Evolutionary conservation across 1,139 yeast genomes (phyloP).

Genomic region (Yueomyces sp.): DNA sequence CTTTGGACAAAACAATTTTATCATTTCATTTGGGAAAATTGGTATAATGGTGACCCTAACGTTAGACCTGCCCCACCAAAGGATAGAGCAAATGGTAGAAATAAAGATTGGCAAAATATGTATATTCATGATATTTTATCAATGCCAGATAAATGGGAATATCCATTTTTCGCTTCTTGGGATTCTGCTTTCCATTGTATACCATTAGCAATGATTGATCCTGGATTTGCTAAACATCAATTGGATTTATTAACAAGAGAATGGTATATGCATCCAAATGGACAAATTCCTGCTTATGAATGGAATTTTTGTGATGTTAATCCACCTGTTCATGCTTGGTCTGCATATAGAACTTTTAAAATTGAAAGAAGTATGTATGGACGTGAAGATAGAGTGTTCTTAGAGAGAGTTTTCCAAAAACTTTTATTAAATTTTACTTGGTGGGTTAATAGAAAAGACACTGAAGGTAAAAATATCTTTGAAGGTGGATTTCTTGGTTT

Average conservation of each 20-base stretch:
- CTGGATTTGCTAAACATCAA: constrained; percentile 85
- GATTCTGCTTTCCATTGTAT: constrained; percentile 94
- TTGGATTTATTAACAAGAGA: constrained; percentile 80
- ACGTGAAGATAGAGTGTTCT: constrained; percentile 66
- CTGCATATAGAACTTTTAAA: constrained; percentile 81
- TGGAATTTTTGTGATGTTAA: constrained; percentile 95
- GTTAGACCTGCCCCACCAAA: constrained; percentile 63
- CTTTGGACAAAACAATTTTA: constrained; percentile 93
- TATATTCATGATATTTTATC: constrained; percentile 83
- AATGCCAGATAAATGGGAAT: constrained; percentile 94
- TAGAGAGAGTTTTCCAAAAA: constrained; percentile 88
- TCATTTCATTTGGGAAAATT: constrained; percentile 73
- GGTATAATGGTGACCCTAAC: constrained; percentile 83
- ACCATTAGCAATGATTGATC: constrained; percentile 91
- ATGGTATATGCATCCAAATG: constrained; percentile 98
- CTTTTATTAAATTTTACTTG: constrained; percentile 83
- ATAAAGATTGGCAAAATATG: constrained; percentile 80
- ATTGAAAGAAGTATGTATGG: constrained; percentile 84
- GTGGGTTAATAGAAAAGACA: constrained; percentile 96
- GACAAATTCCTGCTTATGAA: constrained; percentile 96
- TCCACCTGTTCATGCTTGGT: constrained; percentile 98
- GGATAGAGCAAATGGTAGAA: constrained; percentile 73
- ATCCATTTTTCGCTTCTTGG: constrained; percentile 97
- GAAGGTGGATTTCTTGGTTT: constrained; percentile 93
- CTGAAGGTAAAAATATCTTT: constrained; percentile 79